Conservation (phyloP, 352 stramenopile genomes). For the Phytophthora capsici region DNA sequence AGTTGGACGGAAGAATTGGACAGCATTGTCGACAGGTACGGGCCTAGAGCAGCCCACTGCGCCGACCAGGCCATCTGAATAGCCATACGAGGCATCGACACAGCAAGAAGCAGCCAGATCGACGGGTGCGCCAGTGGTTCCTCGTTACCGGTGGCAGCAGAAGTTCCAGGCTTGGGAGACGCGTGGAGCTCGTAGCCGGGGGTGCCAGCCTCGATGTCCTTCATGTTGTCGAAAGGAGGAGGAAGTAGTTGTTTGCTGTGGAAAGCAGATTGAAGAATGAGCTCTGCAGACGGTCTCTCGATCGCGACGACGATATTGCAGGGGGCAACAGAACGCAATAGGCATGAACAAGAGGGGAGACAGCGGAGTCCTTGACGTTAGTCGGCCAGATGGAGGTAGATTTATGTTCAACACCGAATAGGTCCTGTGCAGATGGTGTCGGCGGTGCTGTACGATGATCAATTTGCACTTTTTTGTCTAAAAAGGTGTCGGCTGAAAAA, state of each 20-base stretch:
- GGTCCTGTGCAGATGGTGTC: conserved; percentile 16
- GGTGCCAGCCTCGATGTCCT: conserved; percentile 35
- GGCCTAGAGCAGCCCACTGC: conserved; percentile 43
- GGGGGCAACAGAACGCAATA: conserved; percentile 17
- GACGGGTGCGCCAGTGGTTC: conserved; percentile 35
- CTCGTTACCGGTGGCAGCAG: conserved; percentile 11
- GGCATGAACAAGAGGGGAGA: conserved; percentile 21
- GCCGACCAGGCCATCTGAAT: conserved; percentile 43
- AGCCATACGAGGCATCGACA: conserved; percentile 39
- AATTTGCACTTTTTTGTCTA: conserved; percentile 4
- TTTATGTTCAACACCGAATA: conserved; percentile 24
- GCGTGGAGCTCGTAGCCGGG: conserved; percentile 32
- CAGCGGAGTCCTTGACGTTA: conserved; percentile 17
- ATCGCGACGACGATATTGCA: conserved; percentile 9
- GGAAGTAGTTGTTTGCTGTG: conserved; percentile 13
- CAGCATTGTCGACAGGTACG: conserved; percentile 53
- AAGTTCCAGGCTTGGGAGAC: conserved; percentile 30
- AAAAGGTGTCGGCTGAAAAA: not conserved
- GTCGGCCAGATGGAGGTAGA: conserved; percentile 7
- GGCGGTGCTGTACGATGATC: conserved; percentile 12
- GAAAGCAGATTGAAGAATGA: conserved; percentile 40
- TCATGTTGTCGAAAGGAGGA: conserved; percentile 18
- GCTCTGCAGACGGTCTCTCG: conserved; percentile 13
- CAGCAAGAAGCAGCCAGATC: conserved; percentile 30
- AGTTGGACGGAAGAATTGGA: conserved; percentile 43